Percentiles rank a stretch among this genome's conserved stretches.
Evolutionary conservation across 73 alveolate genomes (phyloP).

Genomic region (Paramecium tetraurelia): DNA sequence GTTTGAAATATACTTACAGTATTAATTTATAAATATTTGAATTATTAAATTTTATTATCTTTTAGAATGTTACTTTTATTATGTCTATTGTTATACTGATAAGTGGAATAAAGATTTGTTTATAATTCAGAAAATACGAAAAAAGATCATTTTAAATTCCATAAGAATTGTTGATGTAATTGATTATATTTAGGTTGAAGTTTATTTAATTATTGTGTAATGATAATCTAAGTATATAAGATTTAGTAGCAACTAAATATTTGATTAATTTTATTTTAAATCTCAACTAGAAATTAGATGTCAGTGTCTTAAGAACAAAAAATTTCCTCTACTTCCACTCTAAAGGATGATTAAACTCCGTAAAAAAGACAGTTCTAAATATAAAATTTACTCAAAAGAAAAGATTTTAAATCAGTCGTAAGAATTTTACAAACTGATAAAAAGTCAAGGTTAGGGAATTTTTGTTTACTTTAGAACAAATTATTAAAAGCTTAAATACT

Average conservation of each 20-base stretch:
- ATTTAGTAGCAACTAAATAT: conserved; percentile 3
- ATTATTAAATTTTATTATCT: too few relatives aligned
- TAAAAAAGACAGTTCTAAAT: background rate
- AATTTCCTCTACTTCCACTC: background rate
- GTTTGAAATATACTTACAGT: background rate
- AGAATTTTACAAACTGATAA: background rate
- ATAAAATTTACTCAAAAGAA: background rate
- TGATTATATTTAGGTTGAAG: background rate
- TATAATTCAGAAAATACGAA: too few relatives aligned
- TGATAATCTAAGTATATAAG: background rate
- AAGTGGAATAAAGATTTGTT: too few relatives aligned
- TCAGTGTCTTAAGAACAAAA: conserved; percentile 7
- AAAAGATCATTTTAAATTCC: background rate
- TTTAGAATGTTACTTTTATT: background rate
- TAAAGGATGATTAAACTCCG: background rate
- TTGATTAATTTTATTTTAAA: conserved; percentile 19
- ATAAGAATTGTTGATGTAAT: background rate
- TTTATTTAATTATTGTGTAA: background rate
- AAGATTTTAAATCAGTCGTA: background rate
- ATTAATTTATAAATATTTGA: too few relatives aligned
- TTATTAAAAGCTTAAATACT: background rate
- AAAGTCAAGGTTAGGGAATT: background rate
- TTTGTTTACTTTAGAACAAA: background rate
- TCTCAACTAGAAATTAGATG: background rate
- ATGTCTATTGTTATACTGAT: background rate